These are phyloP conservation scores for Massospora cicadina DNA, from an alignment of 371 early-diverging fungal species.

Conservation along the genomic window DNA sequence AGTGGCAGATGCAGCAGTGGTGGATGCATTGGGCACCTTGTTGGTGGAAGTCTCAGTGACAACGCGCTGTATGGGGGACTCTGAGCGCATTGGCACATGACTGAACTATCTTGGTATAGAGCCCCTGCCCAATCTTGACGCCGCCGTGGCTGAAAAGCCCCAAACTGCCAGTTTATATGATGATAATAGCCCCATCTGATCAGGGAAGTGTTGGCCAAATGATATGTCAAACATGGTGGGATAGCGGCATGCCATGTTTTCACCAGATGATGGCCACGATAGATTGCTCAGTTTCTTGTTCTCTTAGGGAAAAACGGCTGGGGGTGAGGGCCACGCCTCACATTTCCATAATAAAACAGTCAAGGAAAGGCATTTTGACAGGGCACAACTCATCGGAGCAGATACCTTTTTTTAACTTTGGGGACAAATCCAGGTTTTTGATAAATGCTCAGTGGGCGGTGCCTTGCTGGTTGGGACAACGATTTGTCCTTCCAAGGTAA, in stretches of 20 bases:
- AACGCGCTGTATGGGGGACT: constrained; percentile 31
- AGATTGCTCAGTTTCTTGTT: constrained; percentile 25
- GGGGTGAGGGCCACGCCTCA: constrained; percentile 18
- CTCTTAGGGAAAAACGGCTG: constrained; percentile 22
- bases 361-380: constrained; percentile 32
- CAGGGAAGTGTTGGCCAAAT: constrained; percentile 37
- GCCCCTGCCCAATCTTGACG: constrained; percentile 70
- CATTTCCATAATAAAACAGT: constrained; percentile 43
- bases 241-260: constrained; percentile 52
- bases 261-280: constrained; percentile 36
- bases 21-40: constrained; percentile 45
- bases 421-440: no score
- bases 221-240: constrained; percentile 63
- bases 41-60: constrained; percentile 54
- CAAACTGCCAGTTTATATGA: constrained; percentile 52
- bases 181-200: constrained; percentile 57
- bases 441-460: no score
- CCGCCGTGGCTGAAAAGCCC: constrained; percentile 59
- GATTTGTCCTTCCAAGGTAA: no score
- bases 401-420: no score
- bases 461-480: no score
- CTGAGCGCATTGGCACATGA: constrained; percentile 44
- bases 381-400: constrained; percentile 49
- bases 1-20: no score
- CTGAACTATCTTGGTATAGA: constrained; percentile 63